Base-by-base conservation (phyloP, 2,329 filamentous ascomycete genomes). In the Scytalidium lignicola region DNA sequence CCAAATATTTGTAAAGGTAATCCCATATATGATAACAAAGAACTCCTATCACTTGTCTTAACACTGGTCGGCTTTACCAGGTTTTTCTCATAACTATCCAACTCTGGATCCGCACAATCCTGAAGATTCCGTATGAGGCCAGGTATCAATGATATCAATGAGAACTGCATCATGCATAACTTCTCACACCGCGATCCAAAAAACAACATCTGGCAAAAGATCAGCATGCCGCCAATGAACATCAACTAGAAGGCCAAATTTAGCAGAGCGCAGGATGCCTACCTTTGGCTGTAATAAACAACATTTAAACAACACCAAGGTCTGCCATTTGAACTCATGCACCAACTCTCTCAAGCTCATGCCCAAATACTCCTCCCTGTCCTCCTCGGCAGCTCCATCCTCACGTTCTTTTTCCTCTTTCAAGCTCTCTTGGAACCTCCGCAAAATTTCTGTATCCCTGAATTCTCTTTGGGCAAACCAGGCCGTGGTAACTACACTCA, bases 381-480 rank as follows among this genome's bases (percentile, higher is more conserved):
- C 85, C 50, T 84, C 79, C 57, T 90, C 86, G n/a, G 47, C 55
- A 32, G 79, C 70, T 9, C 69, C 70, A 65, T 83, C 80, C 54
- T 89, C 86, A 37, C 80, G 72, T 29, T 70, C 70, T 66, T 83
- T 83, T 62, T 85, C 82, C 48, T 84, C 81, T 4, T 78, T 82
- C 52, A 99, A 72, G 60, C 89, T 95, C 68, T 96, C 92, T 66
- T 95, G 90, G 60, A 99, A 96, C 65, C 88, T 80, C 70, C 86
- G 75, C 56, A 99, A 72, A 58, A 99, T 96, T 65, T 96, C 92
- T 43, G 86, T 78, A 66, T 97, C 92, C 22, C 86, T 83, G 64
- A 99, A 99, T 65, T 97, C 90, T 52, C 75, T 85, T 74, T 99
- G 93, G 53, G 86, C 88, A 70, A 99, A 99, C 93, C 93, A 99